Conservation (phyloP, 176 grass and related monocot genomes). For the maize (Zea mays) region DNA sequence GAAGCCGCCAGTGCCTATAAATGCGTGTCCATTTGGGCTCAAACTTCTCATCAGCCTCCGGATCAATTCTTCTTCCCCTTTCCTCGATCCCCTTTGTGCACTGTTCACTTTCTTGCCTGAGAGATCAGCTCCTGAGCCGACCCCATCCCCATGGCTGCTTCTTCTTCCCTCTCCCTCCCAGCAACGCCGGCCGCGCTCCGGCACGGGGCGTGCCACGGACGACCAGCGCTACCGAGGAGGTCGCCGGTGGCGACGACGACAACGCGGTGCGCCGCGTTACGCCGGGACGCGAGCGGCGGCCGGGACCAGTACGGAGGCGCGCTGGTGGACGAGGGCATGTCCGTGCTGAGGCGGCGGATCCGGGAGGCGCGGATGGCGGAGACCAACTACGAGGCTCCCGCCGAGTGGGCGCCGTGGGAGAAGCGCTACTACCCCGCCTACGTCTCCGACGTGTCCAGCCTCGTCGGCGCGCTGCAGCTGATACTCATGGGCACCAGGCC, state of each 20-base stretch:
- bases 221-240: not conserved
- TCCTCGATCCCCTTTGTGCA: not conserved
- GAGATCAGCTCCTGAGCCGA: not conserved
- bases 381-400: constrained; percentile 58
- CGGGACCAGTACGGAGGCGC: constrained; percentile 43
- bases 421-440: constrained; percentile 68
- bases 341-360: constrained; percentile 63
- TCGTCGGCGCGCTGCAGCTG: constrained; percentile 58
- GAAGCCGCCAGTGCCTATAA: constrained; percentile 10
- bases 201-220: not conserved
- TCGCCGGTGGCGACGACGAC: not conserved
- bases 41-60: not conserved
- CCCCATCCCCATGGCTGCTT: not conserved
- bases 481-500: constrained; percentile 57
- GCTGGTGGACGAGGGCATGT: constrained; percentile 67
- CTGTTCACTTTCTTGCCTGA: not conserved
- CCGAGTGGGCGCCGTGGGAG: constrained; percentile 69
- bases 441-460: constrained; percentile 46
- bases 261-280: constrained; percentile 14
- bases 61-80: not conserved
- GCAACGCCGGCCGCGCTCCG: not conserved
- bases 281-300: constrained; percentile 24
- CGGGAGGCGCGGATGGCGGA: constrained; percentile 60
- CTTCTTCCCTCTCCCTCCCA: not conserved
- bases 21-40: constrained; percentile 11